Conservation (phyloP, 2,329 filamentous ascomycete species). For the Clonostachys sp. region DNA sequence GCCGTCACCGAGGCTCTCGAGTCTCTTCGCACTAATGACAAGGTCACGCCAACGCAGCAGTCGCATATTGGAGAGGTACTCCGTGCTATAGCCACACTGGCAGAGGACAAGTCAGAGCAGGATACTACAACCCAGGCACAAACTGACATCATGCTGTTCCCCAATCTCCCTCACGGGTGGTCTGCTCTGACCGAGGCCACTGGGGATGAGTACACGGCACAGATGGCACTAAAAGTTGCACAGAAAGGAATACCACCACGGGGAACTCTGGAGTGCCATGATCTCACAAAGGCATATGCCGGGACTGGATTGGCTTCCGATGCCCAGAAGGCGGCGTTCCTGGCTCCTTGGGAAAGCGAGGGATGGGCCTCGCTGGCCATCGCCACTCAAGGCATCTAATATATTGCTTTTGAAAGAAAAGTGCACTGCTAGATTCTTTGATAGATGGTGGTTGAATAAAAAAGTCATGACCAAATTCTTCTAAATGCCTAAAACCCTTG, state of each 20-base stretch:
- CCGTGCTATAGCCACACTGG: conserved; percentile 64
- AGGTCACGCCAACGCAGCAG: conserved; percentile 59
- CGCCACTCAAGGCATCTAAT: conserved; percentile 13
- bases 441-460: conserved; percentile 4
- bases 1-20: conserved; percentile 78
- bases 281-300: conserved; percentile 69
- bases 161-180: conserved; percentile 79
- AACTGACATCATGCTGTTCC: conserved; percentile 75
- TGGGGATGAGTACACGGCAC: conserved; percentile 50
- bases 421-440: neutral
- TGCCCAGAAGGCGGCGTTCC: conserved; percentile 70
- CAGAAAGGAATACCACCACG: conserved; percentile 67
- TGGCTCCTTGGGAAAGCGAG: conserved; percentile 71
- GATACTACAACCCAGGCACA: conserved; percentile 56
- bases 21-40: conserved; percentile 62
- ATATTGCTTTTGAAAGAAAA: neutral
- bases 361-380: conserved; percentile 58
- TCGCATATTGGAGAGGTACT: conserved; percentile 70
- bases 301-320: conserved; percentile 68
- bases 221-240: conserved; percentile 82
- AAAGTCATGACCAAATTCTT: neutral
- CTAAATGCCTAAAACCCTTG: neutral
- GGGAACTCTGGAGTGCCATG: conserved; percentile 62
- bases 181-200: conserved; percentile 61
- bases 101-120: conserved; percentile 39